phyloP scores from a whole-genome alignment of 306 rosid genomes.

The Ochetophila trinervis region DNA sequence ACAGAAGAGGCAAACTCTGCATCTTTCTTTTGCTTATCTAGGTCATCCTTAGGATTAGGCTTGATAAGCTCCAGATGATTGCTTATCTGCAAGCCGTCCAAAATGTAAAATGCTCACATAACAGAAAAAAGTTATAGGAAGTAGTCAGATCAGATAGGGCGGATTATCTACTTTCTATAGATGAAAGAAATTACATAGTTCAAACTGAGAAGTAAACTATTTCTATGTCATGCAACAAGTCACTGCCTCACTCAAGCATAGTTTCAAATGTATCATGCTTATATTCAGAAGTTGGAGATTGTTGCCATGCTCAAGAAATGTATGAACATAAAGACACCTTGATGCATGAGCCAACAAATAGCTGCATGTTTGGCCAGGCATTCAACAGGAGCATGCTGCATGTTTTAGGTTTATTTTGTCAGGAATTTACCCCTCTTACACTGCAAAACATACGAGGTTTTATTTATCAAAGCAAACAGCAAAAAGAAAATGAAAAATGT shows the following conservation, averaged over 20 bases:
- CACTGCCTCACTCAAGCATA: constrained; percentile 2
- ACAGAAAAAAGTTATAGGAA: neutral
- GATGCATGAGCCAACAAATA: neutral
- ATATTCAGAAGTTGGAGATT: neutral
- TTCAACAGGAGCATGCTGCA: neutral
- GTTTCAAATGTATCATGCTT: constrained; percentile 6
- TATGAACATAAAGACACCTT: neutral
- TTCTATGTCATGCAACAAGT: neutral
- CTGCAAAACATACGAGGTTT: neutral
- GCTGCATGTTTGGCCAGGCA: neutral
- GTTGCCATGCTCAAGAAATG: neutral
- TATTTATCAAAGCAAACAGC: neutral
- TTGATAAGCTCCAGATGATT: constrained; percentile 92
- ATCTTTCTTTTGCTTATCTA: constrained; percentile 76
- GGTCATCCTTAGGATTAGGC: constrained; percentile 83
- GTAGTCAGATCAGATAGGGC: neutral
- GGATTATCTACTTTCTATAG: neutral
- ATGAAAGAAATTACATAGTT: neutral
- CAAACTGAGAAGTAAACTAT: neutral
- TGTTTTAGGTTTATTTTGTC: neutral
- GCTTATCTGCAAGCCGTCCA: constrained; percentile 52
- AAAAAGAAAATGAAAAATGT: neutral
- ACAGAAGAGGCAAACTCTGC: constrained; percentile 80
- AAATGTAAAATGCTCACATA: constrained; percentile 18
- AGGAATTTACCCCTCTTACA: neutral